Base-by-base conservation (phyloP, 169 alveolate genomes). In the Babesia ovis region DNA sequence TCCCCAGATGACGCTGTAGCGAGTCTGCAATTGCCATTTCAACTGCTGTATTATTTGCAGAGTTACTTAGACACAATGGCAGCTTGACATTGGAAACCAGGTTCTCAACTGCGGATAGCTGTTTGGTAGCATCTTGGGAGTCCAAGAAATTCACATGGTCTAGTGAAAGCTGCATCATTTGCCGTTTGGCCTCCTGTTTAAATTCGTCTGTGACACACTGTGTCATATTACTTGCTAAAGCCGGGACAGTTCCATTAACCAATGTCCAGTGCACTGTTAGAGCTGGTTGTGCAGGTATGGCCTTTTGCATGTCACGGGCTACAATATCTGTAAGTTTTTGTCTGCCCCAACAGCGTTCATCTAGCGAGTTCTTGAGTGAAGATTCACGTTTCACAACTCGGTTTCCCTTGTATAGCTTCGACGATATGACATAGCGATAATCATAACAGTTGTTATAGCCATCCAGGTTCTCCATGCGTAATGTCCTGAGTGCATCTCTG, bases 321-420 rank as follows among this genome's bases (percentile, higher is more conserved):
- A 81, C 58, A 25, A 81, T 34, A 0, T 81, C 84, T 20, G 85
- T 58, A 14, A 81, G 68, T 32, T 58, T 53, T 39, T 53, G 62
- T 9, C 89, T 39, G 3, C 89, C 89, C 89, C 89, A 81, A 23
- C 67, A 68, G 5, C 56, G 32, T 43, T 81, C 73, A 31, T 62
- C 89, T 61, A 60, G 14, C 3, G 75, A 23, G 20, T 18, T 62
- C 27, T 59, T 71, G 35, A 57, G 43, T 46, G 76, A 27, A 9
- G 89, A 81, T 54, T 81, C 85, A 31, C 89, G 42, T 71, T 81
- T 81, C 14, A 81, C 68, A 23, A 81, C 85, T 39, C 89, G 25
- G 35, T 81, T 68, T 5, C 89, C 89, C 72, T 71, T 81, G 68
- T 41, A 81, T 8, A 81, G 68, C 67, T 81, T 81, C 18, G 84